Conservation (phyloP, 1,284 basidiomycete species). For the Sporisorium graminicola region DNA sequence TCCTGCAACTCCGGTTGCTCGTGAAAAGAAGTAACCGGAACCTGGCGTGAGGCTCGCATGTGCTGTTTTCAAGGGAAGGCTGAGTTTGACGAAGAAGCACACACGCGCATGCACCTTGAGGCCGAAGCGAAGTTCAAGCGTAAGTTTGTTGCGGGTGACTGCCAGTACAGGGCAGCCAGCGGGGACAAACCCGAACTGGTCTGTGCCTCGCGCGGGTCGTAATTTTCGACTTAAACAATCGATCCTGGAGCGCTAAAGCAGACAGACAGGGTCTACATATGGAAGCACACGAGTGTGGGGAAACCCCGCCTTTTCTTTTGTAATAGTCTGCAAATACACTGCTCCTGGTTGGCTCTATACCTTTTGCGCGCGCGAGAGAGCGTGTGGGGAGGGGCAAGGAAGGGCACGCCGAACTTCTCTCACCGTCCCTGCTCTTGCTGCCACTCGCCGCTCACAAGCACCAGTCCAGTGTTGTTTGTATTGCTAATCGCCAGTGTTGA, state of each 20-base stretch:
- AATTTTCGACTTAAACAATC: not conserved
- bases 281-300: slow-evolving; percentile 23
- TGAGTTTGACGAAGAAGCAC: not conserved
- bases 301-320: slow-evolving; percentile 34
- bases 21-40: slow-evolving; percentile 28
- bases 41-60: slow-evolving; percentile 27
- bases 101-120: slow-evolving; percentile 4
- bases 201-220: slow-evolving; percentile 16
- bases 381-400: too few species aligned
- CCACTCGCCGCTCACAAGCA: not conserved
- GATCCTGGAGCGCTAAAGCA: slow-evolving; percentile 20
- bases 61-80: slow-evolving; percentile 3
- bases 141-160: too few species aligned
- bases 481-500: not conserved
- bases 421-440: too few species aligned
- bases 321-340: slow-evolving; percentile 12
- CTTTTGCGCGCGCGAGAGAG: slow-evolving; percentile 8
- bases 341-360: slow-evolving; percentile 36
- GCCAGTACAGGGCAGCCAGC: not conserved
- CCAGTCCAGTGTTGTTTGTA: not conserved
- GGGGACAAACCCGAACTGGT: not conserved
- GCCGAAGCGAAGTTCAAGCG: not conserved
- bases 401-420: too few species aligned
- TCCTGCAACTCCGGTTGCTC: slow-evolving; percentile 7
- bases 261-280: slow-evolving; percentile 30